Conservation (phyloP, 208 protist species). For the Acanthamoeba triangularis region DNA sequence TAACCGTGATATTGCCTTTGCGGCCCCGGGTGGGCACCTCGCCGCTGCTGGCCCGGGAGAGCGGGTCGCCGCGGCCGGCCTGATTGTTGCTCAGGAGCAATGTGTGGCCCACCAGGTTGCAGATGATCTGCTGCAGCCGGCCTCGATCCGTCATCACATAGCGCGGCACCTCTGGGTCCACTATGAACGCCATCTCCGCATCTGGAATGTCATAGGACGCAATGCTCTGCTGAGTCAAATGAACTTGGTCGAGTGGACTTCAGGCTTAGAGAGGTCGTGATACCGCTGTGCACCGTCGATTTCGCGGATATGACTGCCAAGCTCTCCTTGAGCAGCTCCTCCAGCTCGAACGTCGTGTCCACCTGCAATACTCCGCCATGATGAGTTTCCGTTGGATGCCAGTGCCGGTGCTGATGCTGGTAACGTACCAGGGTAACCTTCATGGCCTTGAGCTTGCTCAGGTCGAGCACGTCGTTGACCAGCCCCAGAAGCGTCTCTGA, state of each 20-base stretch:
- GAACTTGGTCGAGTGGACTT: too few species aligned
- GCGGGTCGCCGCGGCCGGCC: too few species aligned
- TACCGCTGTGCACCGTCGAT: too few species aligned
- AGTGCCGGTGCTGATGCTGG: too few species aligned
- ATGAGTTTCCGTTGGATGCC: too few species aligned
- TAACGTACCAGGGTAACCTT: slow-evolving; percentile 33
- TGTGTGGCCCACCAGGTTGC: background rate
- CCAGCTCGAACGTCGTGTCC: background rate
- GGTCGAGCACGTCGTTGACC: slow-evolving; percentile 73
- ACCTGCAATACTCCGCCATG: too few species aligned
- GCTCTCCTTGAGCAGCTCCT: background rate
- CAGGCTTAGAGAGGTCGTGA: too few species aligned
- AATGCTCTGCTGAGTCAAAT: too few species aligned
- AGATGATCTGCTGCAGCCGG: background rate
- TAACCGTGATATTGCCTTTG: background rate
- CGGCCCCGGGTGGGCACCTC: too few species aligned
- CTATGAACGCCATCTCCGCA: background rate
- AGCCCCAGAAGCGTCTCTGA: slow-evolving; percentile 12
- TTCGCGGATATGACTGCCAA: too few species aligned
- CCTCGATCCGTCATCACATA: background rate
- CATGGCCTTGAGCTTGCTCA: slow-evolving; percentile 67
- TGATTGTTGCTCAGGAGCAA: background rate
- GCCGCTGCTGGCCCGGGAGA: too few species aligned
- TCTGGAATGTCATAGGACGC: background rate
- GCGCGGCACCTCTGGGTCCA: background rate